Conservation (phyloP, 371 early-diverging fungal species). For the Umbelopsis sp. region DNA sequence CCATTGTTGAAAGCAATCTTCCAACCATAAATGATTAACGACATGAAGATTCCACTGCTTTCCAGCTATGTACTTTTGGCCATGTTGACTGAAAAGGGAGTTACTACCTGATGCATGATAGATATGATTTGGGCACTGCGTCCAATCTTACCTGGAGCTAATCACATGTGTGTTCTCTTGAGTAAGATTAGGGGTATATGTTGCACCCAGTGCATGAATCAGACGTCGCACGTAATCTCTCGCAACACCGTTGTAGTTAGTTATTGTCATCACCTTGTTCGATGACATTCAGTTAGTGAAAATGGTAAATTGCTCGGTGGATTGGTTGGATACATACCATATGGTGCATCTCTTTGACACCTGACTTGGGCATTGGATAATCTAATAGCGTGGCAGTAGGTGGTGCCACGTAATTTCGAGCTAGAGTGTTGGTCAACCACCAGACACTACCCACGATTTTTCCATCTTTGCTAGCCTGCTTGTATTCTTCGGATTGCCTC, state of each 20-base stretch:
- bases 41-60: constrained; percentile 64
- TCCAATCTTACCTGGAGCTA: constrained; percentile 57
- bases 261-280: constrained; percentile 57
- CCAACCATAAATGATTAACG: constrained; percentile 91
- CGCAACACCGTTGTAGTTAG: constrained; percentile 70
- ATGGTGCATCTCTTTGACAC: constrained; percentile 55
- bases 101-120: neutral
- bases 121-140: neutral
- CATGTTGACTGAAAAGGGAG: constrained; percentile 40
- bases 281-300: constrained; percentile 9
- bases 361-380: constrained; percentile 58
- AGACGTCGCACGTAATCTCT: constrained; percentile 74
- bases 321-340: constrained; percentile 31
- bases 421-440: constrained; percentile 59
- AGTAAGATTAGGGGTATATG: constrained; percentile 59
- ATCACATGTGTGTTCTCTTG: constrained; percentile 59
- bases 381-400: constrained; percentile 55
- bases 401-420: constrained; percentile 33
- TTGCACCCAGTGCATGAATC: constrained; percentile 66
- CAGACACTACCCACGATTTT: constrained; percentile 67
- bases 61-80: constrained; percentile 69
- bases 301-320: neutral
- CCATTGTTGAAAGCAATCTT: constrained; percentile 74
- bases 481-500: constrained; percentile 56
- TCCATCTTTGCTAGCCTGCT: constrained; percentile 60